Percentiles rank a stretch among this genome's conserved stretches.
phyloP scores from a whole-genome alignment of 1,139 yeast genomes.

The Protomyces arabidopsidicola region DNA sequence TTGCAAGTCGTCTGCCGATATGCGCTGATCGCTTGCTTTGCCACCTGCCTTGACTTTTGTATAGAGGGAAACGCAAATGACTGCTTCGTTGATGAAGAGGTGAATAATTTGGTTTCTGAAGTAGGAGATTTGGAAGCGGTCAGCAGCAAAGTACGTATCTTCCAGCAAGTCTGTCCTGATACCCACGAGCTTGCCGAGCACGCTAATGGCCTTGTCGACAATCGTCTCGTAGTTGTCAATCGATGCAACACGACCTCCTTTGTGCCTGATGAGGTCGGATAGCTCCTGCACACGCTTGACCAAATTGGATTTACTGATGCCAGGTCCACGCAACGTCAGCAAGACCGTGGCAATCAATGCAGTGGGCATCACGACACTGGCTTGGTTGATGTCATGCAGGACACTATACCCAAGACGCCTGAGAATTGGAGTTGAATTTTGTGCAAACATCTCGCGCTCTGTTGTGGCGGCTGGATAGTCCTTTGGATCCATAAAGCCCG shows the following conservation, averaged over 20 bases:
- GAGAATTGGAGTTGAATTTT: slow-evolving; percentile 37
- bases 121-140: slow-evolving; percentile 44
- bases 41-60: slow-evolving; percentile 36
- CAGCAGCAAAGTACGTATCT: slow-evolving; percentile 43
- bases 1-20: slow-evolving; percentile 35
- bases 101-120: slow-evolving; percentile 46
- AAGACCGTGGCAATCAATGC: slow-evolving; percentile 45
- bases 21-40: slow-evolving; percentile 34
- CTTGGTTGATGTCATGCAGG: slow-evolving; percentile 43
- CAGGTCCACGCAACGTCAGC: slow-evolving; percentile 43
- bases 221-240: slow-evolving; percentile 41
- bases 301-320: slow-evolving; percentile 41
- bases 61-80: slow-evolving; percentile 43
- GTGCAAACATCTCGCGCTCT: slow-evolving; percentile 27
- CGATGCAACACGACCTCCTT: slow-evolving; percentile 41
- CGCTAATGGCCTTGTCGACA: slow-evolving; percentile 42
- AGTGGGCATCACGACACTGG: slow-evolving; percentile 47
- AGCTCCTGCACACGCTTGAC: slow-evolving; percentile 42
- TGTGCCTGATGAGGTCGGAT: slow-evolving; percentile 39
- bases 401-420: slow-evolving; percentile 44
- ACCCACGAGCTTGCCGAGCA: slow-evolving; percentile 44
- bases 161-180: slow-evolving; percentile 39
- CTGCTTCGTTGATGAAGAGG: slow-evolving; percentile 44
- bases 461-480: slow-evolving; percentile 28
- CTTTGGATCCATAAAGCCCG: slow-evolving; percentile 36